Base-by-base conservation (phyloP, 2,329 filamentous ascomycete genomes). In the Escovopsis sp. region DNA sequence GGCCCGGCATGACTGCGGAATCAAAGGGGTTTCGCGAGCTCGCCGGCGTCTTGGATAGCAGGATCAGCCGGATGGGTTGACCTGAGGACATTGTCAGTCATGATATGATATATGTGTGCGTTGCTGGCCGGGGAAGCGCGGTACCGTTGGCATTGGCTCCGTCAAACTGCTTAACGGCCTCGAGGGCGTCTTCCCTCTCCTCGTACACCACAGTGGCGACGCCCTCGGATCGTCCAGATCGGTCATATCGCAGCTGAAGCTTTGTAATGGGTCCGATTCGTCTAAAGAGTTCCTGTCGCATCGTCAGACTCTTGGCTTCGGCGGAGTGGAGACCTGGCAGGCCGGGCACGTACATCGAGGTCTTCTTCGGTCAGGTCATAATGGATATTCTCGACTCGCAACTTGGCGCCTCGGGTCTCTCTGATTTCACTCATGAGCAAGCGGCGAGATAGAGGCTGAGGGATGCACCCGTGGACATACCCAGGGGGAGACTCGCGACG, bases 281-380 rank as follows among this genome's bases (percentile, higher is more conserved):
- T 47, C 66, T 68, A 59, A 94, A 94, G 3, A 94, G 73, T 49
- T 83, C 84, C 85, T 94, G 49, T 12, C 26, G 15, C n/a, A 44
- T 28, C 37, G 38, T 19, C 15, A 28, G 4, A 19, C 12, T 35
- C 3, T 10, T 28, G 59, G 38, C 26, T 38, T 34, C 36, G 9
- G 12, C 23, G 12, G 15, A 23, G 23, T 15, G 3, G n/a, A 36
- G 10, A 6, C 10, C 34, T 23, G 23, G 11, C 26, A 36, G 28
- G 34, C 15, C 18, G 33, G 34, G 30, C 15, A 36, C 63, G 44
- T 65, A 93, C 86, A 55, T 83, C 74, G 42, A 94, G 71, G 56
- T 94, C 88, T 33, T 81, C 79, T 60, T 89, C 78, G 11, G 82
- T 88, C 48, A 95, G 72, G 47, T 95, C 88, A 61, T 94, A 95